Conservation (phyloP, 1,284 basidiomycete species). For the Trichosporon faecale region DNA sequence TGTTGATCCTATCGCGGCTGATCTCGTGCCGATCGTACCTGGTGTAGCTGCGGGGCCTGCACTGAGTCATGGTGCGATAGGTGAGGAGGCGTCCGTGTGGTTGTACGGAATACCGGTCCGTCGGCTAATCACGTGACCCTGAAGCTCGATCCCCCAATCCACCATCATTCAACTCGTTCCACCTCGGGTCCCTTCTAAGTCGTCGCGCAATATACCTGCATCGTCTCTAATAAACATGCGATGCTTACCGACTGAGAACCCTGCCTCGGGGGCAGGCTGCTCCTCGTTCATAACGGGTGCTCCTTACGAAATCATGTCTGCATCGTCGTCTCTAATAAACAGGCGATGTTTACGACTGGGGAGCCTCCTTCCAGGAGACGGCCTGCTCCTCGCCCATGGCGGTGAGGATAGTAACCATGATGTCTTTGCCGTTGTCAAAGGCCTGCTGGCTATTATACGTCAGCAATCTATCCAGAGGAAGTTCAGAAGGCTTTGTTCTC, state of each 20-base stretch:
- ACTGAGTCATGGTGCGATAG: no score
- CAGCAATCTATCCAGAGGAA: no score
- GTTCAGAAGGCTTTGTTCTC: no score
- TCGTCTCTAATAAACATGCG: background rate
- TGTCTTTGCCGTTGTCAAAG: slow-evolving; percentile 84
- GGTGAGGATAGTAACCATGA: slow-evolving; percentile 74
- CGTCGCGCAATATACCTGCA: background rate
- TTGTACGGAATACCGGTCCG: no score
- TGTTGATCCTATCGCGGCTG: background rate
- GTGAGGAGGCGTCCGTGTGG: no score
- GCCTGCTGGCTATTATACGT: slow-evolving; percentile 35
- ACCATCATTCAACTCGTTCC: background rate
- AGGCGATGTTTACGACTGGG: slow-evolving; percentile 8
- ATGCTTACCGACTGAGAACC: background rate
- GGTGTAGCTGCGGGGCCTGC: background rate
- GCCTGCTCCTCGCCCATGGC: slow-evolving; percentile 82
- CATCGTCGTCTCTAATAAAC: background rate
- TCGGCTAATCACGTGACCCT: background rate
- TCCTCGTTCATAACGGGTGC: background rate
- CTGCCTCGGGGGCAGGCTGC: background rate
- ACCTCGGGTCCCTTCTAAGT: background rate
- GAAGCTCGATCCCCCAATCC: background rate
- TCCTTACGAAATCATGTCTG: background rate
- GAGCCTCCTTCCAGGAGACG: slow-evolving; percentile 57
- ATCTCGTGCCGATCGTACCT: background rate